phyloP scores from a whole-genome alignment of 2,329 filamentous ascomycete genomes.

The Colletotrichum sp. region DNA sequence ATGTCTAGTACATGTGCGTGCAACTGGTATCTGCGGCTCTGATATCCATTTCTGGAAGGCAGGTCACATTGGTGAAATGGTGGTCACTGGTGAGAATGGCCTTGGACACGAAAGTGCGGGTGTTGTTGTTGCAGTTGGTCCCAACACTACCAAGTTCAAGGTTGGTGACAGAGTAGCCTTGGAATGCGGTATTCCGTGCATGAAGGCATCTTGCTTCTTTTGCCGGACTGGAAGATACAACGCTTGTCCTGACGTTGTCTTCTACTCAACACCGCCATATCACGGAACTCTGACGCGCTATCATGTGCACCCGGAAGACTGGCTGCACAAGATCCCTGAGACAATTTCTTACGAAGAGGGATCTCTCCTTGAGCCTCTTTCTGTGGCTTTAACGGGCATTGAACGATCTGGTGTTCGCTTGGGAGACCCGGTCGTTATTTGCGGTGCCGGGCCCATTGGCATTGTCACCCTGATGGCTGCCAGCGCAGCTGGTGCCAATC shows the following conservation, averaged over 20 bases:
- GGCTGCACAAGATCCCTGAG: constrained; percentile 40
- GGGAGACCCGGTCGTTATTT: constrained; percentile 40
- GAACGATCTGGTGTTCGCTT: constrained; percentile 40
- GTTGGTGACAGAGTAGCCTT: background rate
- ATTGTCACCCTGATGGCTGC: constrained; percentile 43
- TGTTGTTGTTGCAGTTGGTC: background rate
- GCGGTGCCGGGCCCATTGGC: constrained; percentile 39
- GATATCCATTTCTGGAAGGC: constrained; percentile 42
- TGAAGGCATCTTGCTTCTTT: constrained; percentile 30
- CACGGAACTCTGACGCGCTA: constrained; percentile 42
- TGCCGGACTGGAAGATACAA: constrained; percentile 44
- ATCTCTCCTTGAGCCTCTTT: constrained; percentile 50
- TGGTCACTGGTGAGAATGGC: constrained; percentile 28
- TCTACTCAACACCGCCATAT: constrained; percentile 41
- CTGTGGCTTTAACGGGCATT: constrained; percentile 48
- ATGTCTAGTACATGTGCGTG: constrained; percentile 66
- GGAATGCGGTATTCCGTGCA: constrained; percentile 35
- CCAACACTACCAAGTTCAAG: background rate
- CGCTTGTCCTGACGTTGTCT: constrained; percentile 40
- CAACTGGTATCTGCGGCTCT: constrained; percentile 70
- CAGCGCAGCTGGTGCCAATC: constrained; percentile 44
- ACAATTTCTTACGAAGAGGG: constrained; percentile 43
- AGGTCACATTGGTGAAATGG: constrained; percentile 34
- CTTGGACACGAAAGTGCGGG: constrained; percentile 17
- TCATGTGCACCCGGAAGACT: constrained; percentile 39